Conservation (phyloP, 202 grass and related monocot genomes). For the Eragrostis tef region DNA sequence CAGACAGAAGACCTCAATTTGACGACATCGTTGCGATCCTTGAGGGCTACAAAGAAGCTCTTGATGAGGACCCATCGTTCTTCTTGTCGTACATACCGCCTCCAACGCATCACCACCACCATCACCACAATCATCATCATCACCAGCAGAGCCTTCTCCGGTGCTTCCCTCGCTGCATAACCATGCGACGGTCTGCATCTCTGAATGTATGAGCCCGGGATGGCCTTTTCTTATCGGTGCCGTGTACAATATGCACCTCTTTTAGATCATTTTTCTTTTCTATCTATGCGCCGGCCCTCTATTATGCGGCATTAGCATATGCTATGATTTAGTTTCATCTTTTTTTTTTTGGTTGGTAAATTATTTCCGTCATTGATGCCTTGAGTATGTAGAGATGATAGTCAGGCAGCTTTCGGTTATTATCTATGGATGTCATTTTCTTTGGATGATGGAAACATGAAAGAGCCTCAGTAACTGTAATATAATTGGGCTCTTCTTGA, state of each 20-base stretch:
- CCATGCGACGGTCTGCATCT: slow-evolving; percentile 60
- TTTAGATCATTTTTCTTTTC: slow-evolving; percentile 11
- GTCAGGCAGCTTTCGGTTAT: slow-evolving; percentile 48
- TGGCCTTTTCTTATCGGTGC: not conserved
- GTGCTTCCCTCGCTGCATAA: slow-evolving; percentile 67
- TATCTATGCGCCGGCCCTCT: slow-evolving; percentile 41
- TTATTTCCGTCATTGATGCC: slow-evolving; percentile 43
- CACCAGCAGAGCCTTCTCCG: slow-evolving; percentile 59
- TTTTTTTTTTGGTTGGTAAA: slow-evolving; percentile 4
- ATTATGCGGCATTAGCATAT: slow-evolving; percentile 57
- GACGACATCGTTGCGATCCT: slow-evolving; percentile 71
- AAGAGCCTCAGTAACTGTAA: slow-evolving; percentile 57
- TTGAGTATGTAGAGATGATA: slow-evolving; percentile 45
- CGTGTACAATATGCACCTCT: slow-evolving; percentile 48
- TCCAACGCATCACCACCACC: slow-evolving; percentile 27
- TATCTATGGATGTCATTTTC: slow-evolving; percentile 50
- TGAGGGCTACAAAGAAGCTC: slow-evolving; percentile 77
- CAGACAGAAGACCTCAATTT: slow-evolving; percentile 75
- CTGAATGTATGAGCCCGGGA: slow-evolving; percentile 39
- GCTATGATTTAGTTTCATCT: slow-evolving; percentile 14
- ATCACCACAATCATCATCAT: slow-evolving; percentile 9
- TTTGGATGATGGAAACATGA: slow-evolving; percentile 44
- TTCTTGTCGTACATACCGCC: slow-evolving; percentile 75
- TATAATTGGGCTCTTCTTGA: slow-evolving; percentile 51
- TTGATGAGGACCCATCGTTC: slow-evolving; percentile 64